These are phyloP conservation scores for Tetracentron sinense DNA, from an alignment of 164 flowering plant genomes.

Conservation along the genomic window DNA sequence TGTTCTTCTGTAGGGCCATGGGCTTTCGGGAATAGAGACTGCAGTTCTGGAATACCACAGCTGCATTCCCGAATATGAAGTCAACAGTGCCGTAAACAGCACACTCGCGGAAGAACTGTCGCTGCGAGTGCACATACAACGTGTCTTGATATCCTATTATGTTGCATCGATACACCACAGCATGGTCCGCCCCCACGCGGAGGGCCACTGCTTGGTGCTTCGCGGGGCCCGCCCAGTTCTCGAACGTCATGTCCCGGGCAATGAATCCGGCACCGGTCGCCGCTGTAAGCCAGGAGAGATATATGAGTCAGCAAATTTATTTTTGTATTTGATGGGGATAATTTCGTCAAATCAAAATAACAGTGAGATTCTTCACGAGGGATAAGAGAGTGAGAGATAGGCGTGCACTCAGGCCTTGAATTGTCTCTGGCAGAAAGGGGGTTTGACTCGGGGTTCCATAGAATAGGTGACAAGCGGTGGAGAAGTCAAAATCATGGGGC, in stretches of 20 bases:
- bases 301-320: not conserved
- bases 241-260: slow-evolving; percentile 51
- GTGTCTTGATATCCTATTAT: slow-evolving; percentile 68
- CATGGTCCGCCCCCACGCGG: slow-evolving; percentile 47
- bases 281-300: slow-evolving; percentile 28
- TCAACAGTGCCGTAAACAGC: slow-evolving; percentile 62
- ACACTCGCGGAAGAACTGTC: slow-evolving; percentile 63
- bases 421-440: no score
- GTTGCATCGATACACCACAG: slow-evolving; percentile 51
- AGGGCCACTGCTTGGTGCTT: slow-evolving; percentile 73
- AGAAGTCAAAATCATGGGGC: no score
- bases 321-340: not conserved
- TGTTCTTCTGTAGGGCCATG: slow-evolving; percentile 42
- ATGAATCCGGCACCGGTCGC: slow-evolving; percentile 59
- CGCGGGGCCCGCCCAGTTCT: slow-evolving; percentile 57
- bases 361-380: no score
- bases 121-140: slow-evolving; percentile 46
- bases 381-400: no score
- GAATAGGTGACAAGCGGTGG: no score
- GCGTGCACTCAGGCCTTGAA: no score
- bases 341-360: no score
- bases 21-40: slow-evolving; percentile 47
- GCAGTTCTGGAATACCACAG: slow-evolving; percentile 58
- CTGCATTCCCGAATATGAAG: slow-evolving; percentile 69
- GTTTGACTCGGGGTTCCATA: no score